phyloP scores from a whole-genome alignment of 73 alveolate genomes.

The Stentor roeselii region DNA sequence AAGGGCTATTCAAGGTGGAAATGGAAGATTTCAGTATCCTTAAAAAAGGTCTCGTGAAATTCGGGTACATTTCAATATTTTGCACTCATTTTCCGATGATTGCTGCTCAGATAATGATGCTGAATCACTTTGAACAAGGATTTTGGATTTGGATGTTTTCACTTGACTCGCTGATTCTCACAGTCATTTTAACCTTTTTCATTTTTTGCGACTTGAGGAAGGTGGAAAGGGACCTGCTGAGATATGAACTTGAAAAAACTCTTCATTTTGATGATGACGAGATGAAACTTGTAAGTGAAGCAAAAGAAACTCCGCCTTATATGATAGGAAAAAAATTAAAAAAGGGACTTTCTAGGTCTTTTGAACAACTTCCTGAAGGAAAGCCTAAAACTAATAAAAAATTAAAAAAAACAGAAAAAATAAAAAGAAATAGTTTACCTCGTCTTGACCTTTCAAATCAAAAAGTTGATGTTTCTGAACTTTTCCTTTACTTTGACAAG shows the following conservation, averaged over 20 bases:
- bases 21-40: not conserved
- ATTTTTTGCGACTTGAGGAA: not conserved
- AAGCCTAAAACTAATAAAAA: not conserved
- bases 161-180: conserved; percentile 10
- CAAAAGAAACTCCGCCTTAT: not conserved
- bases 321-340: not conserved
- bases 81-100: not conserved
- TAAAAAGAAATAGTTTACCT: not conserved
- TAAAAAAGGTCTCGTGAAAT: not conserved
- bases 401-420: no score
- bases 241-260: not conserved
- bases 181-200: not conserved
- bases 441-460: not conserved
- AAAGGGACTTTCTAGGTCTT: not conserved
- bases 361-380: not conserved
- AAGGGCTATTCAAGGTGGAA: not conserved
- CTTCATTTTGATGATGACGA: not conserved
- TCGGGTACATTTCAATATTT: not conserved
- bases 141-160: conserved; percentile 19
- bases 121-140: not conserved
- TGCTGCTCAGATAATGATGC: not conserved
- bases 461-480: no score
- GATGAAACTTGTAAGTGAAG: not conserved
- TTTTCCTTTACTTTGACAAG: not conserved
- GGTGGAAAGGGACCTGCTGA: not conserved